Percentiles rank a stretch among this genome's conserved stretches.
phyloP scores from a whole-genome alignment of 441 rosid genomes.

The Biscutella laevigata region DNA sequence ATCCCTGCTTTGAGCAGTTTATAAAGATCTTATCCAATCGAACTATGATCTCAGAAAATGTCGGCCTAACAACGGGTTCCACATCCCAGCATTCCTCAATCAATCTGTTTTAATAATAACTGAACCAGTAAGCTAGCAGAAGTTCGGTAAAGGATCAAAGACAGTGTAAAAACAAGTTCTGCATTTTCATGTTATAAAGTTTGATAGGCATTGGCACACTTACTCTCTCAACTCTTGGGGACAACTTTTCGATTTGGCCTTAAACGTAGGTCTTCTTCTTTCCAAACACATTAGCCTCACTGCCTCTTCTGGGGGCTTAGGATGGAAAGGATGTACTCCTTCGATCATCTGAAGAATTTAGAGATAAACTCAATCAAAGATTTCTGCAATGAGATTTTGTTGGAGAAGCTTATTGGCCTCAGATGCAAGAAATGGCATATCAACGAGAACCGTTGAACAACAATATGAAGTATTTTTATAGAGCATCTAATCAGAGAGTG shows the following conservation, averaged over 20 bases:
- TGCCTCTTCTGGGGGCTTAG: constrained; percentile 66
- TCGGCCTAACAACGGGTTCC: constrained; percentile 51
- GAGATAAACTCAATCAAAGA: neutral
- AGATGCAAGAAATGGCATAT: neutral
- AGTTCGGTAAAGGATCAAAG: neutral
- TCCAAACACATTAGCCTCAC: constrained; percentile 59
- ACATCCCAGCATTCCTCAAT: constrained; percentile 83
- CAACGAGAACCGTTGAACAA: neutral
- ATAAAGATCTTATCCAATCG: constrained; percentile 55
- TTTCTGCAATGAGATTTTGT: neutral
- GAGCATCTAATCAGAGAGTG: constrained; percentile 2
- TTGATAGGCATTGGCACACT: constrained; percentile 24
- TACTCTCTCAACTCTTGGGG: constrained; percentile 83
- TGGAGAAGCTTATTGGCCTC: neutral
- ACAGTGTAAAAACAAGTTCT: neutral
- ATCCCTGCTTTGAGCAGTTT: constrained; percentile 62
- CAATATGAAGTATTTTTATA: neutral
- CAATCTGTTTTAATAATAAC: constrained; percentile 36
- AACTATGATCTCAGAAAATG: constrained; percentile 67
- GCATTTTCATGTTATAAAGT: neutral
- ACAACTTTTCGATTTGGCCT: constrained; percentile 56
- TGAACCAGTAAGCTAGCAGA: neutral
- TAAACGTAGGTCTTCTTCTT: constrained; percentile 67
- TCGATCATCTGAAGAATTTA: constrained; percentile 65
- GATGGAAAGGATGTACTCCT: constrained; percentile 79